Percentiles rank a stretch among this genome's conserved stretches.
phyloP scores from a whole-genome alignment of 352 stramenopile genomes.

The Phytopythium chamaehyphon region DNA sequence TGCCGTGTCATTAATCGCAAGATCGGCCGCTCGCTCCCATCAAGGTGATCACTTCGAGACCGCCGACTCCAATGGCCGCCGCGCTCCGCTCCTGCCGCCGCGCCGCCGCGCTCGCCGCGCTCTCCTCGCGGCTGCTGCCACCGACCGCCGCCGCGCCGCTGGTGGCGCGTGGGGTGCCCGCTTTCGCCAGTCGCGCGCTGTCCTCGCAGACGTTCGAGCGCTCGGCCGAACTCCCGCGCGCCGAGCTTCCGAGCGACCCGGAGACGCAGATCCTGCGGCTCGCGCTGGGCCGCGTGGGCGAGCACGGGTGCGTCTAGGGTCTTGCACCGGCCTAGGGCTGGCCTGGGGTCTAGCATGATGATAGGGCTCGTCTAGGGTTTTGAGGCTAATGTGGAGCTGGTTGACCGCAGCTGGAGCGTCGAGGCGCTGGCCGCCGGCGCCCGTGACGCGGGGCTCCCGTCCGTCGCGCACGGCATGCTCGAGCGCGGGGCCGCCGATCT shows the following conservation, averaged over 20 bases:
- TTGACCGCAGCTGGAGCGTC: slow-evolving; percentile 54
- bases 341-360: too few relatives aligned
- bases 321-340: too few relatives aligned
- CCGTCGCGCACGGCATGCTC: slow-evolving; percentile 82
- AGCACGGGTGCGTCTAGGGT: slow-evolving; percentile 52
- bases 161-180: too few relatives aligned
- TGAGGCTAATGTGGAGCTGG: slow-evolving; percentile 8
- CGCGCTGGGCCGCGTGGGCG: slow-evolving; percentile 40
- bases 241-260: slow-evolving; percentile 21
- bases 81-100: too few relatives aligned
- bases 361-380: too few relatives aligned
- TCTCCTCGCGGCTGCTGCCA: not conserved
- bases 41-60: too few relatives aligned
- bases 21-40: too few relatives aligned
- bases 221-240: slow-evolving; percentile 8
- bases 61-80: too few relatives aligned
- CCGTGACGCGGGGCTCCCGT: slow-evolving; percentile 63
- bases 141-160: not conserved
- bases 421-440: slow-evolving; percentile 71
- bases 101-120: too few relatives aligned
- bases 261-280: slow-evolving; percentile 54
- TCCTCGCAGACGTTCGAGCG: slow-evolving; percentile 15
- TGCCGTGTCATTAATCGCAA: too few relatives aligned
- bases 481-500: slow-evolving; percentile 69
- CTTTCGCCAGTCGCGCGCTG: not conserved